Base-by-base conservation (phyloP, 2,329 filamentous ascomycete genomes). In the Colletotrichum sp. region DNA sequence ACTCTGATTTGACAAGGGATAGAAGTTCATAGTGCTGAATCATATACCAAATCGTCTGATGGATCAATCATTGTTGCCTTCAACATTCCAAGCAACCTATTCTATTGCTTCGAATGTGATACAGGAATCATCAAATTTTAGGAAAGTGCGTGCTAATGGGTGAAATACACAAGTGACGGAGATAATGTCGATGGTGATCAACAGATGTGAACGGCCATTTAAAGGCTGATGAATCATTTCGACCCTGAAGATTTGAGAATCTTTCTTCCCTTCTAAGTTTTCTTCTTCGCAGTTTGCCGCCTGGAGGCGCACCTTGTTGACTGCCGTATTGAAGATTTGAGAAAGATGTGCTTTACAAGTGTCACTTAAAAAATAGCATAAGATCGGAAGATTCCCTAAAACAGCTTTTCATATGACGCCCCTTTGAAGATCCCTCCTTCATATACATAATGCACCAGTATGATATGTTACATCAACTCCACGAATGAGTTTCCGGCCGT, bases 171-270 rank as follows among this genome's bases (percentile, higher is more conserved):
- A 7, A 36, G 6, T 36, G 6, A 39, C 15, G 4, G 36, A 8
- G 18, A 39, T 1, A 39, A 39, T 39, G 15, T 5, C 8, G 39
- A 5, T 49, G 6, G 5, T 7, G 2, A 4, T 13, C 9, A 9
- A 49, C 5, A 21, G 6, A 13, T 52, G 6, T 8, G 6, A 13
- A 8, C 10, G 3, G 44, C 2, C 6, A 5, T 52, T 21, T 21
- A 8, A 1, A 21, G 4, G n/a, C 10, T 5, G 9, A 8, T 13
- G 10, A 2, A n/a, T n/a, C 2, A 12, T 2, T 12, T n/a, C 9
- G 9, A 12, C 18, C 3, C 18, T 0, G 5, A 44, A 12, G 9
- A 44, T 44, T 44, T 10, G 9, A n/a, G 18, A n/a, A n/a, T n/a
- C n/a, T n/a, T n/a, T n/a, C n/a, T n/a, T n/a, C n/a, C n/a, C n/a